Conservation (phyloP, 768 basidiomycete species). For the Hypsizygus marmoreus region DNA sequence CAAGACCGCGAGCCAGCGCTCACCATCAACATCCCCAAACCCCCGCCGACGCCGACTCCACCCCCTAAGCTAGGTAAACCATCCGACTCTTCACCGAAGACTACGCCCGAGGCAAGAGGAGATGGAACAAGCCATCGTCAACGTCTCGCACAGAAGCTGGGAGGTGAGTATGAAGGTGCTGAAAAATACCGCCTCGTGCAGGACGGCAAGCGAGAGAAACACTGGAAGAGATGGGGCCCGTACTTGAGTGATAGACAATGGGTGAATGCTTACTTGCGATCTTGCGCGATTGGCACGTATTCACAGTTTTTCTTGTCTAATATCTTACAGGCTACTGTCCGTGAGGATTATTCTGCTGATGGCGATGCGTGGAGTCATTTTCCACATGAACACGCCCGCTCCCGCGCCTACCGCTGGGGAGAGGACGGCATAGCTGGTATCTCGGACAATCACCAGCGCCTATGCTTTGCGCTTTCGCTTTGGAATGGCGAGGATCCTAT, state of each 20-base stretch:
- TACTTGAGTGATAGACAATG: constrained; percentile 98
- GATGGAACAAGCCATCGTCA: constrained; percentile 54
- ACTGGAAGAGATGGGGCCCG: constrained; percentile 99
- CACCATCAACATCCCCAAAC: constrained; percentile 75
- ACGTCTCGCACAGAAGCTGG: constrained; percentile 63
- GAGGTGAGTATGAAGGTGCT: constrained; percentile 72
- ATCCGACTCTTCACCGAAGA: constrained; percentile 36
- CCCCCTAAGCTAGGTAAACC: constrained; percentile 51
- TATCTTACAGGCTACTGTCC: constrained; percentile 81
- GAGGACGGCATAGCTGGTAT: constrained; percentile 98
- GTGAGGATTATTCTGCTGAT: constrained; percentile 96
- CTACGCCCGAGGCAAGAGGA: constrained; percentile 17
- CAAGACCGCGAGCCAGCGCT: constrained; percentile 35
- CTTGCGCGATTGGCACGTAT: constrained; percentile 2
- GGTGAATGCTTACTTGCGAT: constrained; percentile 52
- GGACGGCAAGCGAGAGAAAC: constrained; percentile 74
- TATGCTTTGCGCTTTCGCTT: constrained; percentile 87
- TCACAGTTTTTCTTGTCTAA: constrained; percentile 15
- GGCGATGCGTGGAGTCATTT: constrained; percentile 97
- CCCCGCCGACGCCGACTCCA: constrained; percentile 36
- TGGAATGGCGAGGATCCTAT: constrained; percentile 97
- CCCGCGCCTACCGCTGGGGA: constrained; percentile 97
- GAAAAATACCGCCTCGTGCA: constrained; percentile 88
- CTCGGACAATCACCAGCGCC: constrained; percentile 93
- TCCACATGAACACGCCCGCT: constrained; percentile 90